phyloP scores from a whole-genome alignment of 805 yeast species.

The Lipomyces starkeyi region DNA sequence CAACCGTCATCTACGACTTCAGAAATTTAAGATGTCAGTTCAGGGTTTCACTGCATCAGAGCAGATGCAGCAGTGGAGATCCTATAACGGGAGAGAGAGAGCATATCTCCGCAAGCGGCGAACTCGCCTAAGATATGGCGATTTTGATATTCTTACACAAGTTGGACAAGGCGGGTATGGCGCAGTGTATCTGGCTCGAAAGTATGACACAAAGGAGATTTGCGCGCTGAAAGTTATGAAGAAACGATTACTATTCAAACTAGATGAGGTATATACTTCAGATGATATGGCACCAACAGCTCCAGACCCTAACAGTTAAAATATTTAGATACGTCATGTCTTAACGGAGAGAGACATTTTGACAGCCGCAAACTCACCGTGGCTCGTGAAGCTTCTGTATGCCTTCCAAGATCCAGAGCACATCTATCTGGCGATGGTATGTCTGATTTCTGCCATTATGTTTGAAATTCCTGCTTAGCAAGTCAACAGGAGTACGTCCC shows the following conservation, averaged over 20 bases:
- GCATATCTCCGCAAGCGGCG: constrained; percentile 86
- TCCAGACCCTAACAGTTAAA: constrained; percentile 5
- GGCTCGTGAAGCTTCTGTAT: constrained; percentile 92
- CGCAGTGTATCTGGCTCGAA: constrained; percentile 94
- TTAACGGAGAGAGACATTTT: constrained; percentile 94
- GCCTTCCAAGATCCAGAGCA: constrained; percentile 94
- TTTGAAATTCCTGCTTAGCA: not conserved
- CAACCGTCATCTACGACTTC: constrained; percentile 80
- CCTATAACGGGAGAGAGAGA: constrained; percentile 82
- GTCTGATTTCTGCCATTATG: constrained; percentile 1
- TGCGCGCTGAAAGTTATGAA: constrained; percentile 93
- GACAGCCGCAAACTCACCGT: constrained; percentile 93
- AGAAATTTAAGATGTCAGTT: constrained; percentile 64
- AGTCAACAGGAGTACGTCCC: constrained; percentile 83
- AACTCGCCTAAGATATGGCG: constrained; percentile 89
- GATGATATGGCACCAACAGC: not conserved
- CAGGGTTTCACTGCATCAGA: constrained; percentile 48
- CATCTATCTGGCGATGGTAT: constrained; percentile 86
- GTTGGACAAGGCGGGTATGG: constrained; percentile 99
- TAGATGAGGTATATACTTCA: constrained; percentile 64
- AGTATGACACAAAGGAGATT: constrained; percentile 91
- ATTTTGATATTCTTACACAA: constrained; percentile 94
- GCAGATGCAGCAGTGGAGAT: constrained; percentile 69
- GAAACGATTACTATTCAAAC: constrained; percentile 80
- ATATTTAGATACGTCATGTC: constrained; percentile 74